Conservation (phyloP, 306 rosid species). For the Dryas octopetala region DNA sequence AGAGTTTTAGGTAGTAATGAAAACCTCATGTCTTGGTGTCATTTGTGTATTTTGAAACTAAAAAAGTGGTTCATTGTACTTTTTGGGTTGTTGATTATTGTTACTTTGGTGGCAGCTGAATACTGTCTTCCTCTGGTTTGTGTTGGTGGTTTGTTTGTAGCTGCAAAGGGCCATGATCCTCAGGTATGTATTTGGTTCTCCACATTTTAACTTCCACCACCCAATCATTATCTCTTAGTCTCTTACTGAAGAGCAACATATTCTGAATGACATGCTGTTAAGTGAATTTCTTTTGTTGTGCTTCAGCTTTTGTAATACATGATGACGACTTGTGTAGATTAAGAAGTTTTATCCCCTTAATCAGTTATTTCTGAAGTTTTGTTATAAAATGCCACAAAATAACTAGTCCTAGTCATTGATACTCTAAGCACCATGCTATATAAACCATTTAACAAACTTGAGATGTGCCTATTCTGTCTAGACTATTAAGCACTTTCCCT, state of each 20-base stretch:
- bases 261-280: not conserved
- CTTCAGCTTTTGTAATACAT: not conserved
- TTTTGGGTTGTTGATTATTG: constrained; percentile 13
- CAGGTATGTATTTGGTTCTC: constrained; percentile 42
- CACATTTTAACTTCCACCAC: not conserved
- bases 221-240: not conserved
- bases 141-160: constrained; percentile 80
- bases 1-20: constrained; percentile 60
- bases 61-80: constrained; percentile 9
- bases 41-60: constrained; percentile 19
- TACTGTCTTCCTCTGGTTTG: constrained; percentile 93
- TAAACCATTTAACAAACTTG: not conserved
- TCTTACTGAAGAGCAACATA: not conserved
- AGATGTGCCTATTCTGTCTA: not conserved
- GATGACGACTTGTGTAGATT: not conserved
- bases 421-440: not conserved
- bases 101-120: constrained; percentile 62
- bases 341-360: not conserved
- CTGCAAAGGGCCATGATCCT: constrained; percentile 89
- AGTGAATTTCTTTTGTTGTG: not conserved
- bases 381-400: not conserved
- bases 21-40: constrained; percentile 8
- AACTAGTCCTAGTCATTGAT: not conserved
- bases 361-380: not conserved
- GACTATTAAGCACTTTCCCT: constrained; percentile 11